Base-by-base conservation (phyloP, 495 filamentous ascomycete species). In the Daldinia decipiens region DNA sequence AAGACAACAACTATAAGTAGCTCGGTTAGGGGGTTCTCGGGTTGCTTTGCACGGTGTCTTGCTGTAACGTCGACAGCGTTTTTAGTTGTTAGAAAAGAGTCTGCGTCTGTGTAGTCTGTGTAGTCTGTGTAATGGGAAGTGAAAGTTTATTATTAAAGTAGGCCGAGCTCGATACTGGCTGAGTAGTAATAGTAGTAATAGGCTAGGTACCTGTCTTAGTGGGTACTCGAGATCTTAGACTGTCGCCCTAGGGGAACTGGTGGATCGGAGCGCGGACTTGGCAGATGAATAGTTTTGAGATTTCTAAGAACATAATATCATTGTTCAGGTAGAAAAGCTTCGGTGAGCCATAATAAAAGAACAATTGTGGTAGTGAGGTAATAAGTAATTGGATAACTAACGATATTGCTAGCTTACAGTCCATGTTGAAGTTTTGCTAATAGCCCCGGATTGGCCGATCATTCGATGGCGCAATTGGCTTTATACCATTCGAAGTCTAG, bases 381-480 rank as follows among this genome's bases (percentile, higher is more conserved):
- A 47, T 47, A 47, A 24, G 43, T 47, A 47, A 47, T 62, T 27
- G 54, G 27, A 15, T 53, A 31, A 53, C 12, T 53, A 31, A 53
- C 12, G 13, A n/a, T 6, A 5, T 53, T 67, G 38, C 32, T 39
- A 52, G 39, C 31, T 61, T 61, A 60, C 43, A 29, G n/a, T 26
- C 19, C 3, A 17, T 17, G 39, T 54, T 59, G 53, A 40, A 40
- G 36, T 17, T 55, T 29, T 31, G 34, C 29, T 15, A 36, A 11
- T 21, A 29, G 53, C 9, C 34, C 38, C 15, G 40, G 59, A 72
- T 68, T 72, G 64, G 69, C 54, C 62, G 32, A 51, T 53, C 13
- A 17, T 11, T 67, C 59, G 69, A 68, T 72, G 69, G 69, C 64
- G 69, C 64, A 72, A 72, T 72, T 51, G 32, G 69, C 24, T 12